These are phyloP conservation scores for Eleusine indica DNA, from an alignment of 176 grass and related monocot genomes.

Conservation along the genomic window DNA sequence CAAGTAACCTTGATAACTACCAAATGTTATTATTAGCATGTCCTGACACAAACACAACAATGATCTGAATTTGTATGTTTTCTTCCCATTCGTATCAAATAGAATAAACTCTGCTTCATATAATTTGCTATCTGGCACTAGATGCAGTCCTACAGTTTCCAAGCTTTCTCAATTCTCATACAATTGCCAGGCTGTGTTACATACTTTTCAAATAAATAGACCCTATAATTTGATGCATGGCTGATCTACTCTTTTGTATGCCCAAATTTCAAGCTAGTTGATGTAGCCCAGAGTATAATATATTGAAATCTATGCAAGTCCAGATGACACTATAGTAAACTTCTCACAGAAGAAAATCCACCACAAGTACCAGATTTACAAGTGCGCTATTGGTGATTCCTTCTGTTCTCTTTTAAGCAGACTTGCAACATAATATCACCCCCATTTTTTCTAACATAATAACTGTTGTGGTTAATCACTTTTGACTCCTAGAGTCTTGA, in stretches of 20 bases:
- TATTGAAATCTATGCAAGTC: not conserved
- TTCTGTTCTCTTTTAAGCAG: not conserved
- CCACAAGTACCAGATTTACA: not conserved
- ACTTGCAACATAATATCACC: not conserved
- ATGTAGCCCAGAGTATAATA: not conserved
- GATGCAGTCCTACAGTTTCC: not conserved
- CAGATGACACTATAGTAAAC: not conserved
- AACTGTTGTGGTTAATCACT: not conserved
- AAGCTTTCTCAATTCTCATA: not conserved
- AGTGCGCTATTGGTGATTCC: not conserved
- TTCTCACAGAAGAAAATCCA: not conserved
- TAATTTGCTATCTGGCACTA: not conserved
- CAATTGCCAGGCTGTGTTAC: not conserved
- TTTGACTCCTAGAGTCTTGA: not conserved
- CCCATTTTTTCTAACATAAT: slow-evolving; percentile 4
- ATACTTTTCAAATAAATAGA: not conserved
- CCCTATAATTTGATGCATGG: not conserved
- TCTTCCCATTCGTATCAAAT: too few relatives aligned
- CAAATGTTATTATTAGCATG: too few relatives aligned
- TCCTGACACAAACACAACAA: too few relatives aligned
- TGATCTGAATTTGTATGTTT: too few relatives aligned
- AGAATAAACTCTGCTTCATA: too few relatives aligned
- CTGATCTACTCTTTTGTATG: not conserved
- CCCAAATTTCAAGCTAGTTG: not conserved
- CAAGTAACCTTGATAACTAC: too few relatives aligned